phyloP scores from a whole-genome alignment of 371 early-diverging fungal genomes.

The Lichtheimia hyalospora region DNA sequence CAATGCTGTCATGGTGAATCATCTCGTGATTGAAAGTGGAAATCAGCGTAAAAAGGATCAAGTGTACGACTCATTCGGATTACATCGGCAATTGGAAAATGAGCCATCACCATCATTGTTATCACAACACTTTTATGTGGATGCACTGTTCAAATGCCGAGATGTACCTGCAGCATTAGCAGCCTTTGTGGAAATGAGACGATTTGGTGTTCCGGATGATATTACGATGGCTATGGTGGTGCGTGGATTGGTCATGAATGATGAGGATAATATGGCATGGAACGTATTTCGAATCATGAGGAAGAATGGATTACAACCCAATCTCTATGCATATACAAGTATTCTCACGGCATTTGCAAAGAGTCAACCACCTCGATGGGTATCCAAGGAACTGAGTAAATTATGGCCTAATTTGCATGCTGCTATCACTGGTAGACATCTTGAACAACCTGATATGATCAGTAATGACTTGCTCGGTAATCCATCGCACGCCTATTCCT shows the following conservation, averaged over 20 bases:
- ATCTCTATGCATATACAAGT: constrained; percentile 33
- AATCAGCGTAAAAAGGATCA: constrained; percentile 11
- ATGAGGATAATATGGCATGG: constrained; percentile 39
- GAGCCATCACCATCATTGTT: not conserved
- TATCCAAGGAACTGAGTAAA: not conserved
- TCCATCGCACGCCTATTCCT: constrained; percentile 19
- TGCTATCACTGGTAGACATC: not conserved
- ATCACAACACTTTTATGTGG: constrained; percentile 26
- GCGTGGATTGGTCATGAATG: constrained; percentile 36
- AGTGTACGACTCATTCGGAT: constrained; percentile 19
- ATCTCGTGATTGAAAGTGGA: constrained; percentile 34
- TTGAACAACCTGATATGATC: not conserved
- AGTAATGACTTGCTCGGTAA: not conserved
- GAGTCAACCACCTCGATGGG: constrained; percentile 2
- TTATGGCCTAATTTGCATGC: constrained; percentile 10
- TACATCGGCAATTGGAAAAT: constrained; percentile 9
- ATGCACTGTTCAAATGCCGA: constrained; percentile 44
- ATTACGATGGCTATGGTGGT: constrained; percentile 45
- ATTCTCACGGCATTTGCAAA: constrained; percentile 30
- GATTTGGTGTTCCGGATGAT: constrained; percentile 33
- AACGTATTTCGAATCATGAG: constrained; percentile 33
- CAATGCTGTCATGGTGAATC: constrained; percentile 42
- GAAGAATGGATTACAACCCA: constrained; percentile 28
- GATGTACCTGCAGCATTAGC: constrained; percentile 39
- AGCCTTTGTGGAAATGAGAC: constrained; percentile 34